Base-by-base conservation (phyloP, 192 early-diverging fungal species). In the Coemansia sp. region DNA sequence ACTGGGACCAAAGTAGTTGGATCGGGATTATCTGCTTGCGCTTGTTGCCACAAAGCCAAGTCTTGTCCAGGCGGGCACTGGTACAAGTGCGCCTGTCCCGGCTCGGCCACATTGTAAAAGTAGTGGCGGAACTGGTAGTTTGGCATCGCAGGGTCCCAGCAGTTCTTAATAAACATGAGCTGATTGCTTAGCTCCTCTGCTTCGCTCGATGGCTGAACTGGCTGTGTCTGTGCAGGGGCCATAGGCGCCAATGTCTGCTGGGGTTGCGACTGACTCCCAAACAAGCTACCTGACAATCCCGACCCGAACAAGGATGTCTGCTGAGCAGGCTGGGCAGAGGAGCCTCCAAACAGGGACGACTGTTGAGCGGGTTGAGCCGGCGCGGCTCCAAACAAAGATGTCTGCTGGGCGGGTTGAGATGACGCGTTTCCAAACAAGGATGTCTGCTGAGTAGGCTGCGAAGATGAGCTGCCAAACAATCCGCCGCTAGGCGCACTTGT, bases 21-120 rank as follows among this genome's bases (percentile, higher is more conserved):
- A 72, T 98, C 95, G 0, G 97, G 97, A 55, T 96, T 97, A 64
- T 95, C 90, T 58, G 75, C 65, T 48, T 90, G 79, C 5, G 97
- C 96, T 70, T 96, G 91, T 55, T 92, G 82, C 86, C 92, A 98
- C 41, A 94, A 77, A 15, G 77, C 70, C 1, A 80, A 72, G 57
- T 95, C 91, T 14, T 91, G 78, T 65, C 87, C 87, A 1, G 88
- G 85, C 15, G 91, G 90, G 38, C 87, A 90, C 55, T 83, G 87
- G 69, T 98, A 97, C 53, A 88, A 67, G 38, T 85, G 85, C 17
- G 90, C 90, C 80, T 96, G 93, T n/a, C 80, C 86, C 1, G 95
- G 92, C 73, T 95, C 91, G 4, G 93, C 94, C 74, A 92, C 87
- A 69, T 97, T 98, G 78, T 98, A 98, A 70, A 98, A 96, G 72